Evolutionary conservation across 2,329 filamentous ascomycete species (phyloP).

Genomic region (Xylariaceae sp.): DNA sequence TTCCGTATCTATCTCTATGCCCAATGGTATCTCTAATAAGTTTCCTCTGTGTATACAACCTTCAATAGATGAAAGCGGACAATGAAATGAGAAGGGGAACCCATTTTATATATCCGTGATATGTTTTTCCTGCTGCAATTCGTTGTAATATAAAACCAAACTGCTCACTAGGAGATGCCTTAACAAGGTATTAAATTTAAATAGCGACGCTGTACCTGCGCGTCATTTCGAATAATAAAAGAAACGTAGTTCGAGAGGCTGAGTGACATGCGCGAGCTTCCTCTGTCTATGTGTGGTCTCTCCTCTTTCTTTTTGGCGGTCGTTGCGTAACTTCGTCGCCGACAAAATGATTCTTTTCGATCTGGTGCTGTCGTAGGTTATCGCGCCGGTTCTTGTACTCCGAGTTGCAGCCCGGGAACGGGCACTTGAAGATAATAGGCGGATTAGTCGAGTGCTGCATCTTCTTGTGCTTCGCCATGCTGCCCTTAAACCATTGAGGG

Average conservation of each 20-base stretch:
- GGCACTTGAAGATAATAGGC: constrained; percentile 59
- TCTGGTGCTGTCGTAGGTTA: constrained; percentile 62
- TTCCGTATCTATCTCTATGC: constrained; percentile 19
- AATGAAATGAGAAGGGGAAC: constrained; percentile 6
- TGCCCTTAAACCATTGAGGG: constrained; percentile 64
- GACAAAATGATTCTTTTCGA: constrained; percentile 63
- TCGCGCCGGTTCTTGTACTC: constrained; percentile 63
- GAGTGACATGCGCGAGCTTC: background rate
- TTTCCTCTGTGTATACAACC: constrained; percentile 12
- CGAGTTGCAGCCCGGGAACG: constrained; percentile 60
- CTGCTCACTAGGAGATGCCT: constrained; percentile 7
- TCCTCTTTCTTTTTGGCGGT: constrained; percentile 57
- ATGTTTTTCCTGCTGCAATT: background rate
- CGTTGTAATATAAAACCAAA: background rate
- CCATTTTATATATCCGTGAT: constrained; percentile 20
- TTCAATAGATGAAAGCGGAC: background rate
- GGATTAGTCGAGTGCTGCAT: constrained; percentile 58
- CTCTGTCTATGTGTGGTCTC: constrained; percentile 13
- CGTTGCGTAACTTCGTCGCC: constrained; percentile 46
- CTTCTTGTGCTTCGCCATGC: constrained; percentile 65
- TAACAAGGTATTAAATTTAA: constrained; percentile 14
- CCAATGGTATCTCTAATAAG: constrained; percentile 14
- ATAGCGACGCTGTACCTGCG: constrained; percentile 13
- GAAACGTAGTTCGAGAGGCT: background rate
- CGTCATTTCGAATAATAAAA: constrained; percentile 9